Conservation (phyloP, 2,329 filamentous ascomycete species). For the Talaromyces pinophilus region DNA sequence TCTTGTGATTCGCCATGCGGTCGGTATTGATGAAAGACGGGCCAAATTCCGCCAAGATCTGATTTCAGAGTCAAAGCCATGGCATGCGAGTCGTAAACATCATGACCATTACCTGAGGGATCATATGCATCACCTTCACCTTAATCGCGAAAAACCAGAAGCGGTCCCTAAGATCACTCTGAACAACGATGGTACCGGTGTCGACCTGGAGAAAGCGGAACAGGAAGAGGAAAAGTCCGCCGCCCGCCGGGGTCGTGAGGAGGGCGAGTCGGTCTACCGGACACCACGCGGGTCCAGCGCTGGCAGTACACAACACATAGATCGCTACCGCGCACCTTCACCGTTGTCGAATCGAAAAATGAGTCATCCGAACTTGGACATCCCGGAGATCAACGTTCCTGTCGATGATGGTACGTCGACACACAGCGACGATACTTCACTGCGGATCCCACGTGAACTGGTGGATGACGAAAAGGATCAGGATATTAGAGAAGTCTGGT, state of each 20-base stretch:
- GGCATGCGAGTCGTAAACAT: slow-evolving; percentile 30
- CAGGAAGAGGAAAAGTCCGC: slow-evolving; percentile 9
- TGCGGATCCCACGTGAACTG: slow-evolving; percentile 30
- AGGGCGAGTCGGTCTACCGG: slow-evolving; percentile 35
- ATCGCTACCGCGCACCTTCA: slow-evolving; percentile 36
- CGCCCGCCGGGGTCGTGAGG: slow-evolving; percentile 16
- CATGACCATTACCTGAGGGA: slow-evolving; percentile 25
- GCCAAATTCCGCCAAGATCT: slow-evolving; percentile 62
- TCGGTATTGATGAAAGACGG: slow-evolving; percentile 59
- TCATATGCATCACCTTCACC: slow-evolving; percentile 23
- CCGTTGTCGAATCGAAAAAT: slow-evolving; percentile 22
- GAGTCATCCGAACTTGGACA: slow-evolving; percentile 29
- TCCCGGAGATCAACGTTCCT: slow-evolving; percentile 33
- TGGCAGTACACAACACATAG: slow-evolving; percentile 24
- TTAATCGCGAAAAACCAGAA: slow-evolving; percentile 16
- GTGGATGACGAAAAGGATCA: slow-evolving; percentile 52
- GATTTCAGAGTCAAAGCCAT: slow-evolving; percentile 49
- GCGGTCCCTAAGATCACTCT: slow-evolving; percentile 37
- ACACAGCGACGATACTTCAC: slow-evolving; percentile 34
- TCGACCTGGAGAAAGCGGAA: slow-evolving; percentile 11
- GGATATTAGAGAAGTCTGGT: slow-evolving; percentile 75
- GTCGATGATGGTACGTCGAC: slow-evolving; percentile 36
- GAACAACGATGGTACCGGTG: slow-evolving; percentile 29
- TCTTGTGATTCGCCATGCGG: slow-evolving; percentile 58
- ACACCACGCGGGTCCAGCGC: slow-evolving; percentile 28